Conservation (phyloP, 352 stramenopile genomes). For the Pythium pectinolyticum region DNA sequence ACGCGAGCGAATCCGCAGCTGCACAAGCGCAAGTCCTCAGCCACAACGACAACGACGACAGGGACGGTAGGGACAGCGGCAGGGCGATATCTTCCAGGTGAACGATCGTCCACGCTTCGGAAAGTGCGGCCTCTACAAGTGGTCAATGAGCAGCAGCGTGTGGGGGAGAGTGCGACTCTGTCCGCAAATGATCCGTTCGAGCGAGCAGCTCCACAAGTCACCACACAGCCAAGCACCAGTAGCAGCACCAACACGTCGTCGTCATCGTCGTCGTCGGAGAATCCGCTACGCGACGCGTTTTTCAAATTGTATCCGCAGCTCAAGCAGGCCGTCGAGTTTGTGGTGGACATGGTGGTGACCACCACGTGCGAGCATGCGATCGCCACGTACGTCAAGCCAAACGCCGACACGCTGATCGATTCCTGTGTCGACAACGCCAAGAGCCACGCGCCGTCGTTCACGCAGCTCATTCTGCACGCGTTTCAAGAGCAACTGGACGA, state of each 20-base stretch:
- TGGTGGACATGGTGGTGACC: slow-evolving; percentile 59
- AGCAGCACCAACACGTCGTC: too few relatives aligned
- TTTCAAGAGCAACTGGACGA: slow-evolving; percentile 31
- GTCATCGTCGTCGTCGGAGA: neutral
- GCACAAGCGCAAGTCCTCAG: neutral
- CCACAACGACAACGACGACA: too few relatives aligned
- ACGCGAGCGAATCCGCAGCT: slow-evolving; percentile 43
- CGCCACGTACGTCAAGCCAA: slow-evolving; percentile 37
- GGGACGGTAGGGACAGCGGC: too few relatives aligned
- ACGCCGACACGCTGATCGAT: slow-evolving; percentile 46
- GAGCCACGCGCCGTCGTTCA: slow-evolving; percentile 31
- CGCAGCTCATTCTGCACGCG: slow-evolving; percentile 31
- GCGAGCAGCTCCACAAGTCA: neutral
- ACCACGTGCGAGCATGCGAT: slow-evolving; percentile 63
- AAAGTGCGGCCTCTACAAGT: slow-evolving; percentile 64
- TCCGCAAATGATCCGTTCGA: too few relatives aligned
- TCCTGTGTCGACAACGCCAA: slow-evolving; percentile 31
- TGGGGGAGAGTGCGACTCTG: slow-evolving; percentile 9
- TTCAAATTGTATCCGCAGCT: slow-evolving; percentile 67
- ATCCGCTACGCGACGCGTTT: slow-evolving; percentile 45
- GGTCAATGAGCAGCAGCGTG: slow-evolving; percentile 39
- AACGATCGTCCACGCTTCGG: slow-evolving; percentile 37
- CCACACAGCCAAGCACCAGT: too few relatives aligned
- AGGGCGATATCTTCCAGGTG: slow-evolving; percentile 1
- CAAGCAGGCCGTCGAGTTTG: slow-evolving; percentile 58